Base-by-base conservation (phyloP, 768 basidiomycete species). In the Porpolomopsis calyptriformis region DNA sequence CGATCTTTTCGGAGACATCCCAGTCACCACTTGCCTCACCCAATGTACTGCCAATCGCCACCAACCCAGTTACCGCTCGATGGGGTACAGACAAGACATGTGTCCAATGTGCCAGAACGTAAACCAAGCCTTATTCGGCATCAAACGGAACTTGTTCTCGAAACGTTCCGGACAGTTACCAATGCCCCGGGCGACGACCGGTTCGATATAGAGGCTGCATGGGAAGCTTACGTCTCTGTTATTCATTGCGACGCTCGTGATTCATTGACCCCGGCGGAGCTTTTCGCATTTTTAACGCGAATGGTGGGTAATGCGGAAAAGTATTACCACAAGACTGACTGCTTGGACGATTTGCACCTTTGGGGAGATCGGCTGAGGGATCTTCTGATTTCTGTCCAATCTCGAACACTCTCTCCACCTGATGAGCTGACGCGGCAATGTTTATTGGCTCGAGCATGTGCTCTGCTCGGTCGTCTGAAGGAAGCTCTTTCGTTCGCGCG, bases 301-400 rank as follows among this genome's bases (percentile, higher is more conserved):
- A 53, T 59, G 22, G 52, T 56, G 43, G 45, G 34, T 11, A 60
- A 64, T 31, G 57, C 60, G 2, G 63, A 60, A 35, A 51, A 45
- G 27, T 40, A 49, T 23, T 48, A 57, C 45, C 14, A 51, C 29
- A 45, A 42, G 7, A 9, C 36, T 20, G 46, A 53, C 3, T 52
- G 57, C 50, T 40, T 55, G 29, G 45, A 57, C 33, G 42, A 49
- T 14, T 45, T 68, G 43, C 55, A 57, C 18, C 49, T 40, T 9
- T 71, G 70, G 68, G 70, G 66, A 4, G 47, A 51, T 10, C 64
- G 67, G 18, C 53, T 74, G n/a, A 54, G 53, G n/a, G 50, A 54
- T 14, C 25, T 69, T 12, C 43, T 75, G 5, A 53, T 60, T 18
- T 49, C 50, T 27, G 34, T 67, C 20, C 55, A 57, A 27, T 49